Conservation (phyloP, 345 rosid genomes). For the Raphanus sativus region DNA sequence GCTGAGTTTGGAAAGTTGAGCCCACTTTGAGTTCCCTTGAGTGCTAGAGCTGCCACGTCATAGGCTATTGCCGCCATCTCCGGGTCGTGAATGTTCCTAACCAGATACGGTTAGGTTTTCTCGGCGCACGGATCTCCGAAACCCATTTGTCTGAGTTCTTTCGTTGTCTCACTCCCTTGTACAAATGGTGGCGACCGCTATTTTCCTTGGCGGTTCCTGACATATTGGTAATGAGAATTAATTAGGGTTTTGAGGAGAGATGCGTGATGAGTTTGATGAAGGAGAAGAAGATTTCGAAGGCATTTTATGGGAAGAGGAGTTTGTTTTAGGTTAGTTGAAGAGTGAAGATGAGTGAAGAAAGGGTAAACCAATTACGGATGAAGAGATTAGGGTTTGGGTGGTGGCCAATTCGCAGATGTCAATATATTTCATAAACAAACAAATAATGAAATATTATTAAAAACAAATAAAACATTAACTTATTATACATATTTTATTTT, state of each 20-base stretch:
- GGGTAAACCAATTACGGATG: conserved; percentile 51
- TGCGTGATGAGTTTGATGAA: conserved; percentile 26
- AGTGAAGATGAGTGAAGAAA: conserved; percentile 32
- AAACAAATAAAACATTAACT: no score
- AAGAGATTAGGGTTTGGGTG: conserved; percentile 27
- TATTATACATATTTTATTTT: no score
- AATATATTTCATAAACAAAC: no score
- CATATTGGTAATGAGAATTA: conserved; percentile 32
- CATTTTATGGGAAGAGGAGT: conserved; percentile 51
- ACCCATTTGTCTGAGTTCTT: conserved; percentile 87
- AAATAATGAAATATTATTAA: no score
- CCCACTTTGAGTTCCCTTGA: conserved; percentile 72
- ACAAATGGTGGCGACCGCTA: conserved; percentile 43
- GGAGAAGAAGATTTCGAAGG: conserved; percentile 34
- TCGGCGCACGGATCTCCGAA: conserved; percentile 81
- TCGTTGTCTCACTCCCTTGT: conserved; percentile 64
- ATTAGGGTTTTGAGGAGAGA: conserved; percentile 32
- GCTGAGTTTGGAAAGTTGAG: conserved; percentile 85
- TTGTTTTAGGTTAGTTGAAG: conserved; percentile 22
- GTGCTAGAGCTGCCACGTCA: conserved; percentile 86
- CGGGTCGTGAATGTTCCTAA: conserved; percentile 83
- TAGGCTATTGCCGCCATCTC: conserved; percentile 96
- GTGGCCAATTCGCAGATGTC: not conserved
- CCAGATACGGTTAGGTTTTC: conserved; percentile 83
- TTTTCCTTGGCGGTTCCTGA: conserved; percentile 37